These are phyloP conservation scores for Metschnikowia reukaufii DNA, from an alignment of 805 yeast species.

Conservation along the genomic window DNA sequence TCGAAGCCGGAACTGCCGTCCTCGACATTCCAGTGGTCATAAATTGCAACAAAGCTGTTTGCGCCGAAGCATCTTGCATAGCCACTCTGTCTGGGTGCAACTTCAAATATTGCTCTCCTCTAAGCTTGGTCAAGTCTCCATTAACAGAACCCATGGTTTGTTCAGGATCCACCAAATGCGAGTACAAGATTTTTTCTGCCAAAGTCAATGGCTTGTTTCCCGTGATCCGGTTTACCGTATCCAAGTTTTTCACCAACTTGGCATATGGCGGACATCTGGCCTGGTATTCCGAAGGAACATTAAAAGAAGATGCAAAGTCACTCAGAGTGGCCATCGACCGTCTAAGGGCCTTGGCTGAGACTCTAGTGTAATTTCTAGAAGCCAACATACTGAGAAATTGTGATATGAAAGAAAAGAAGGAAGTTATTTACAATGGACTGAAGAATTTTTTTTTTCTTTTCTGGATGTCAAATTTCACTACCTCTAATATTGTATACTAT, in stretches of 20 bases:
- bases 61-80: conserved; percentile 99
- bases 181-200: conserved; percentile 92
- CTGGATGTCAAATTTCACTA: background rate
- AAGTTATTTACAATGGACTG: background rate
- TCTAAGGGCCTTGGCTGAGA: conserved; percentile 11
- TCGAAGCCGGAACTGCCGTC: conserved; percentile 91
- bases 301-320: conserved; percentile 22
- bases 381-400: conserved; percentile 16
- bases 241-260: conserved; percentile 64
- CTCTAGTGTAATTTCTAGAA: conserved; percentile 13
- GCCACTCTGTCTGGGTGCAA: conserved; percentile 97
- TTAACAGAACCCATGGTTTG: conserved; percentile 60
- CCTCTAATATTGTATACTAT: background rate
- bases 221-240: conserved; percentile 62
- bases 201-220: conserved; percentile 77
- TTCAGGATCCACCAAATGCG: conserved; percentile 88
- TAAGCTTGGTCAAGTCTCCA: conserved; percentile 51
- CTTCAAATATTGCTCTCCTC: conserved; percentile 91
- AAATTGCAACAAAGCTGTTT: conserved; percentile 97
- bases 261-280: conserved; percentile 88
- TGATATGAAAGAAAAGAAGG: background rate
- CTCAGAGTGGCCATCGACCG: conserved; percentile 36
- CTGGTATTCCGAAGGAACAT: conserved; percentile 59
- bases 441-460: conserved; percentile 3
- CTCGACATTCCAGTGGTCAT: conserved; percentile 92